A percentile compares a stretch with the other conserved stretches of the same genome.
phyloP scores from a whole-genome alignment of 2,329 filamentous ascomycete species.

The Hypoxylon sp. region DNA sequence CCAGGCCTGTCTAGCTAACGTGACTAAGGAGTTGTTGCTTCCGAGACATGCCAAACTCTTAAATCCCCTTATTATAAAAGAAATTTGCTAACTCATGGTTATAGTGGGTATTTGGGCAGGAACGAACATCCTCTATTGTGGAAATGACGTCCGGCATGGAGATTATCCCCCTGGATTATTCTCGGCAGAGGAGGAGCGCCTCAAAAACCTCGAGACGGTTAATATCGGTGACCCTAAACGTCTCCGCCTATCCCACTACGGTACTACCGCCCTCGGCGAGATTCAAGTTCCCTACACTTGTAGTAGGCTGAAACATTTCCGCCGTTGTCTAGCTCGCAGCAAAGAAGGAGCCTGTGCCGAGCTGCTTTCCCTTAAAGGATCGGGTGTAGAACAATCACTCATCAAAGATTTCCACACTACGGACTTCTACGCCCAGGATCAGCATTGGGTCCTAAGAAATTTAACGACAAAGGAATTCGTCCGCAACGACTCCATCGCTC shows the following conservation, averaged over 20 bases:
- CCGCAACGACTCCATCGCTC: conserved; percentile 49
- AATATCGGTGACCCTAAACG: no score
- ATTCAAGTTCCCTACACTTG: neutral
- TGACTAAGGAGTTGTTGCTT: no score
- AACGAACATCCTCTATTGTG: conserved; percentile 51
- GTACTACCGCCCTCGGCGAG: no score
- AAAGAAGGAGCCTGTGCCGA: no score
- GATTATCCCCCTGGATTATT: conserved; percentile 42
- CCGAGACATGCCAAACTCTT: no score
- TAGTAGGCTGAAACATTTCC: neutral
- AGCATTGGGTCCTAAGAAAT: conserved; percentile 54
- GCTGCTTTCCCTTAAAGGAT: no score
- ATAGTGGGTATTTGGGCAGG: conserved; percentile 50
- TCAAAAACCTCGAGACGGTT: no score
- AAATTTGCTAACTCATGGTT: no score
- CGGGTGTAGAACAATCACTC: neutral
- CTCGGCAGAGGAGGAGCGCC: conserved; percentile 10
- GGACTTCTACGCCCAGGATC: conserved; percentile 22
- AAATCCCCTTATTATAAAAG: no score
- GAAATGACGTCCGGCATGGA: conserved; percentile 38
- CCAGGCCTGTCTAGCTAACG: no score
- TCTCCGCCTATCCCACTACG: no score
- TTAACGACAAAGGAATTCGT: conserved; percentile 54
- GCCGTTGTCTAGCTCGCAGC: no score
- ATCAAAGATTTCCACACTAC: conserved; percentile 47